Evolutionary conservation across 352 stramenopile species (phyloP), one percentile per base, ranked within the genome.

Genomic region (Phytophthora tentaculata): DNA sequence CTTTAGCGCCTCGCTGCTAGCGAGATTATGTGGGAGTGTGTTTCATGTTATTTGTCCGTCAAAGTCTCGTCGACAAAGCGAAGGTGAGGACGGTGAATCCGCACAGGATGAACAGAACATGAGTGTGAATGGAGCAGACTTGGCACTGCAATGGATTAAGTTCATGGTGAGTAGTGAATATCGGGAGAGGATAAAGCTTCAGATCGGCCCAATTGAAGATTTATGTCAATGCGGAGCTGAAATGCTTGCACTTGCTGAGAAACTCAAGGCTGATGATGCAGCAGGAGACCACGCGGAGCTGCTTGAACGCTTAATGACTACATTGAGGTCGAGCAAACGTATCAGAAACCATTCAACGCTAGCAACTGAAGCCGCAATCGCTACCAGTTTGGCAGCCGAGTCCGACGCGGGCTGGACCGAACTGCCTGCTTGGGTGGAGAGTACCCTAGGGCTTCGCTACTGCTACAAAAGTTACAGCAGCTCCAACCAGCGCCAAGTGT

Each of bases 131-230:
- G 78, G 86, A 39, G 48, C 82, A 7, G 79, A 84, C 23, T 55
- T 83, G 26, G 56, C 64, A 16, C 41, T 92, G 12, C 64, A 75
- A 17, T 92, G 82, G 83, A 83, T 90, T 62, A 83, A 89, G 44
- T 78, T 86, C 19, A 67, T 92, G 60, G 62, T 84, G 20, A 81
- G 79, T 48, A 89, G 89, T 58, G 80, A 88, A 28, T 92, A 85
- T 75, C 81, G 85, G 14, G 81, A 90, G 44, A 73, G 69, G 41
- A 58, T 91, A 41, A 86, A 84, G 77, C 86, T 89, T 51, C 78
- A 79, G 0, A 79, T 74, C 14, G 81, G 75, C 6, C 79, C 80
- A 4, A 70, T 90, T 60, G 80, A 92, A 53, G 77, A 88, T 56
- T 69, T 94, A 41, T 91, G 89, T 37, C 66, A 68, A 47, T 80